Base-by-base conservation (phyloP, 345 rosid species). In the Pistacia integerrima region DNA sequence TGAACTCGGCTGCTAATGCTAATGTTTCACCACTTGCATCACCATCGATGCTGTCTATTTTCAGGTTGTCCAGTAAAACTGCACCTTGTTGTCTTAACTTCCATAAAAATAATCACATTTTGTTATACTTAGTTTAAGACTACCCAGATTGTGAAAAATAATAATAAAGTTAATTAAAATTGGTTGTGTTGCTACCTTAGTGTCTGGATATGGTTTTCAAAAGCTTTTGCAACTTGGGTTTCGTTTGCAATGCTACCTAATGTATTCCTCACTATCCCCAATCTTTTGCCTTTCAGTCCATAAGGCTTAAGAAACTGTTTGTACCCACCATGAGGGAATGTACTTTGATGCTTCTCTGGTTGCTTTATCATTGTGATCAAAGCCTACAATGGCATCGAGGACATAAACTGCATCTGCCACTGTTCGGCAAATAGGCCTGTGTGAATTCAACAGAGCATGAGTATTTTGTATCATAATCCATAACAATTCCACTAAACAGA, bases 251-350 rank as follows among this genome's bases (percentile, higher is more conserved):
- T 73, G 54, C 70, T 35, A 59, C 41, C 77, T 77, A 82, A 85
- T 36, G 87, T 80, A 62, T 84, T 58, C 76, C 85, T 77, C 10
- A 88, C 88, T 0, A 89, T 46, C 25, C 93, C 94, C 56, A 85
- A 18, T 76, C 89, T 83, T 81, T 94, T 94, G 66, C 90, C 88
- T 69, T 79, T 73, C 13, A 94, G 85, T 30, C 92, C 88, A 59
- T 68, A 5, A 38, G 70, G 61, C 44, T 64, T 88, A 33, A 92
- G 90, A 79, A 88, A 86, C 12, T 79, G 87, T 64, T 74, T 79
- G 78, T 84, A 89, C 46, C 90, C 91, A 51, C 86, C 88, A 4
- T 10, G 12, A 17, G 87, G 93, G 25, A 87, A 87, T 87, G 77
- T 75, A 86, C 41, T 74, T 66, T 1, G 88, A 72, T 13, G 87